These are phyloP conservation scores for Boeremia lycopersici DNA, from an alignment of 2,329 filamentous ascomycete genomes.

Conservation along the genomic window DNA sequence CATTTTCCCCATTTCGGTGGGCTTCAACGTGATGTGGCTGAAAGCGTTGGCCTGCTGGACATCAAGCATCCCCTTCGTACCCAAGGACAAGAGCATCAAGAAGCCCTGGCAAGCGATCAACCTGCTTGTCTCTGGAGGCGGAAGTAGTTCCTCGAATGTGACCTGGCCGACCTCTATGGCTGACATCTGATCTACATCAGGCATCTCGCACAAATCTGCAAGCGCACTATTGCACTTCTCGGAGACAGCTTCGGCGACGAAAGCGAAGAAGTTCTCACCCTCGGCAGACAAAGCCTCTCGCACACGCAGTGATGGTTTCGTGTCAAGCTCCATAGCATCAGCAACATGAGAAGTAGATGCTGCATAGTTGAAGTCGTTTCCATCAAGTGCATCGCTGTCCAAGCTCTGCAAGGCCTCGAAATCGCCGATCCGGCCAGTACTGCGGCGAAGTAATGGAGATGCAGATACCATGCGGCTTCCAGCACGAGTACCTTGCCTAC, in stretches of 20 bases:
- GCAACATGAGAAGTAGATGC: conserved; percentile 29
- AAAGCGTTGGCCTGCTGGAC: conserved; percentile 64
- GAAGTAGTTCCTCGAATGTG: conserved; percentile 72
- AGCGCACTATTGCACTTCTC: conserved; percentile 34
- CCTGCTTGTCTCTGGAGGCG: conserved; percentile 59
- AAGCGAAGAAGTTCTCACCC: conserved; percentile 67
- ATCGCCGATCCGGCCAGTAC: conserved; percentile 34
- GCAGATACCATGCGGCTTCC: conserved; percentile 62
- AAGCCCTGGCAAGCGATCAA: conserved; percentile 66
- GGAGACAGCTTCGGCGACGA: conserved; percentile 57
- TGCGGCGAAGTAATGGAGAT: conserved; percentile 65
- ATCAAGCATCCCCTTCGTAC: conserved; percentile 65
- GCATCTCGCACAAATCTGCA: conserved; percentile 7
- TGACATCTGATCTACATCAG: conserved; percentile 35
- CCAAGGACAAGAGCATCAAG: conserved; percentile 47
- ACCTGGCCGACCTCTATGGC: conserved; percentile 51
- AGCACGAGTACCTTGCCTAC: conserved; percentile 39
- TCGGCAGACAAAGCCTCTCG: conserved; percentile 62
- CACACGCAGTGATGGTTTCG: conserved; percentile 50
- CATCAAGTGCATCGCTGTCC: conserved; percentile 33
- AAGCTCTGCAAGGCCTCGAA: conserved; percentile 39
- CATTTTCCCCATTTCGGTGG: conserved; percentile 30
- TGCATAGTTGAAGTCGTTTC: conserved; percentile 25
- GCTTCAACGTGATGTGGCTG: conserved; percentile 44
- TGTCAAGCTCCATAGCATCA: conserved; percentile 7